These are phyloP conservation scores for Chaetomium tenue DNA, from an alignment of 495 filamentous ascomycete species.

Conservation along the genomic window DNA sequence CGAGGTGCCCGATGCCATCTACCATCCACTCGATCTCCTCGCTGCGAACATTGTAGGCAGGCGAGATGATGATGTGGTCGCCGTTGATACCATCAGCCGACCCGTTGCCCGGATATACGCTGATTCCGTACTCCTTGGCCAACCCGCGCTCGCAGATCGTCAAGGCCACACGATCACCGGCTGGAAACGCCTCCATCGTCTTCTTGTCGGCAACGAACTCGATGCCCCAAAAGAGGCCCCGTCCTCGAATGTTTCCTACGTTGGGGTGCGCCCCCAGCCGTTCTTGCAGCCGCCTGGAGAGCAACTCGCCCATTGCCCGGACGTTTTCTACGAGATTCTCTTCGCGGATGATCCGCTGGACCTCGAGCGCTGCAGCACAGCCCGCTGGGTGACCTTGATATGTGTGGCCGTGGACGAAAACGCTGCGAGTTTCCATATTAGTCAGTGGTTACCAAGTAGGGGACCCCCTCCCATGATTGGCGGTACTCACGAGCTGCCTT, in stretches of 20 bases:
- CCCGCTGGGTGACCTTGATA: slow-evolving; percentile 61
- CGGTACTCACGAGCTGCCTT: slow-evolving; percentile 52
- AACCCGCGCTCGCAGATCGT: slow-evolving; percentile 56
- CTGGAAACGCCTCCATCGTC: slow-evolving; percentile 49
- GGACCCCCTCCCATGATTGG: neutral
- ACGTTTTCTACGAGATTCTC: slow-evolving; percentile 57
- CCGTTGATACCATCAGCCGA: slow-evolving; percentile 65
- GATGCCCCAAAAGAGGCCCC: slow-evolving; percentile 62
- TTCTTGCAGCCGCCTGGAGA: slow-evolving; percentile 47
- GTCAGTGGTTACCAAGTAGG: slow-evolving; percentile 20
- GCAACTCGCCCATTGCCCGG: slow-evolving; percentile 47
- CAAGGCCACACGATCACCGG: slow-evolving; percentile 42
- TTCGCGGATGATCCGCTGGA: slow-evolving; percentile 57
- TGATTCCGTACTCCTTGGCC: slow-evolving; percentile 55
- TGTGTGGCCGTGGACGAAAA: slow-evolving; percentile 60
- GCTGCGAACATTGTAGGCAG: slow-evolving; percentile 65
- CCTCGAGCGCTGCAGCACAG: slow-evolving; percentile 60
- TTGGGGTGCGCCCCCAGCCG: slow-evolving; percentile 50
- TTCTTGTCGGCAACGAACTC: slow-evolving; percentile 56
- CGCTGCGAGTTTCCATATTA: slow-evolving; percentile 29
- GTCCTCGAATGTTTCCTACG: slow-evolving; percentile 64
- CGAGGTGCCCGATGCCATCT: slow-evolving; percentile 42
- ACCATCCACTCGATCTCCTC: slow-evolving; percentile 61
- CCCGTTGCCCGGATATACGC: slow-evolving; percentile 67
- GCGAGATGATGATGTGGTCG: slow-evolving; percentile 74